Evolutionary conservation across 176 grass and related monocot genomes (phyloP), one percentile per base, ranked within the genome.

Genomic region (Metroxylon sagu): DNA sequence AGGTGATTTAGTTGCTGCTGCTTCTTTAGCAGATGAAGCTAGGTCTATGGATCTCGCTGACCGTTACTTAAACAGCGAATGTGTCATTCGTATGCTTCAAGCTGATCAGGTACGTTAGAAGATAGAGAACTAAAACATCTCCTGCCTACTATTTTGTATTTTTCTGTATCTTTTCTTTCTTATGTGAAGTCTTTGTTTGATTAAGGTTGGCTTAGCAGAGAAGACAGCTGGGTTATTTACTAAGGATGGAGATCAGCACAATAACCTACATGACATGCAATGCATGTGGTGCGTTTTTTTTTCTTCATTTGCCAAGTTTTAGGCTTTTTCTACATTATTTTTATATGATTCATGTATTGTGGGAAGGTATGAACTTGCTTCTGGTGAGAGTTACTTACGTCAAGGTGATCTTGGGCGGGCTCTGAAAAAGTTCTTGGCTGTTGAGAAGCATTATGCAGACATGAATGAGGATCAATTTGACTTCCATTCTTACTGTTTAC

Each of bases 401-500:
- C 93, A 92, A 89, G 93, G 81, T 73, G 93, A 98, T 83, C 81
- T 98, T 4, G 93, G 93, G 29, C 74, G 82, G 60, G 93, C 93
- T 35, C 63, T 98, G 10, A 98, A 98, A 75, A 98, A 92, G 66
- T 98, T 89, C 50, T 68, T 98, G 74, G 76, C 93, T 64, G 93
- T 98, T 67, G 93, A 98, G 68, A 98, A 98, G 18, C 93, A 98
- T 39, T 93, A 98, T 19, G 68, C 81, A 49, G 93, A 98, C 61
- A 98, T 98, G 75, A 92, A 84, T 58, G 93, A 98, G 78, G 93
- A 98, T 69, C 93, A 98, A 64, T 98, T 98, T 79, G 93, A 98
- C 29, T 98, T 98, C 58, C 93, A 98, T 80, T 98, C 93, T 2
- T 98, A 98, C 75, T 98, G 93, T 83, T 54, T 98, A 61, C 81